A percentile compares a stretch with the other conserved stretches of the same genome.
These are phyloP conservation scores for Aureobasidium namibiae DNA, from an alignment of 2,329 filamentous ascomycete genomes.

Conservation along the genomic window DNA sequence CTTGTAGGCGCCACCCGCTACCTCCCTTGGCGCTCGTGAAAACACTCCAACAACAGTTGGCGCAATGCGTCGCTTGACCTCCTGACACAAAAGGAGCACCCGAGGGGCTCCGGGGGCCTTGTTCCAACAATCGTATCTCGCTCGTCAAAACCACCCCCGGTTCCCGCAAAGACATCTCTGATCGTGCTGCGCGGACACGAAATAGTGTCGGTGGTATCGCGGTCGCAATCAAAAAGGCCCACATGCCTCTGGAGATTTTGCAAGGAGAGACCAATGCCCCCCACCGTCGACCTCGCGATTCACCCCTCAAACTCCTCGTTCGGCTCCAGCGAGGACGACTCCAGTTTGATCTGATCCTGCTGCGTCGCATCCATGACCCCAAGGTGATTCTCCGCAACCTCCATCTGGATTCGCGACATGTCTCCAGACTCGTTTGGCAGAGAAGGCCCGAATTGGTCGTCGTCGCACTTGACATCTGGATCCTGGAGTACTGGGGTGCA, in stretches of 20 bases:
- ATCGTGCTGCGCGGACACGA: background rate
- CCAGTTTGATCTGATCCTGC: background rate
- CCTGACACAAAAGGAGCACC: background rate
- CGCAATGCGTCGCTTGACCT: background rate
- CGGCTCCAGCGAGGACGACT: background rate
- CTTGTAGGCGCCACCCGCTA: background rate
- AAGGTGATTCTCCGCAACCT: background rate
- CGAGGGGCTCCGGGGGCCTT: background rate
- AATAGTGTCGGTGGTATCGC: conserved; percentile 13
- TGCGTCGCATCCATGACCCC: background rate
- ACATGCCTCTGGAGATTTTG: background rate
- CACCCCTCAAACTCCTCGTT: background rate
- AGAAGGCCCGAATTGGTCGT: background rate
- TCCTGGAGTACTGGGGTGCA: background rate
- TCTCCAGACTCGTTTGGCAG: background rate
- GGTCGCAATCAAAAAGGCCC: conserved; percentile 4
- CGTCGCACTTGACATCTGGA: background rate
- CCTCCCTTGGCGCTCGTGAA: conserved; percentile 3
- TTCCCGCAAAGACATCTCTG: conserved; percentile 3
- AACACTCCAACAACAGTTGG: background rate
- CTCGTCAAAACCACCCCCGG: background rate
- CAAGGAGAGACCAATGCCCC: conserved; percentile 1
- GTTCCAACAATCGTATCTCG: background rate
- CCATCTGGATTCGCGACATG: background rate
- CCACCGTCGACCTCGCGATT: background rate